A percentile compares a stretch with the other conserved stretches of the same genome.
Conservation (phyloP, 1,139 yeast species). For the Debaryomyces nepalensis region DNA sequence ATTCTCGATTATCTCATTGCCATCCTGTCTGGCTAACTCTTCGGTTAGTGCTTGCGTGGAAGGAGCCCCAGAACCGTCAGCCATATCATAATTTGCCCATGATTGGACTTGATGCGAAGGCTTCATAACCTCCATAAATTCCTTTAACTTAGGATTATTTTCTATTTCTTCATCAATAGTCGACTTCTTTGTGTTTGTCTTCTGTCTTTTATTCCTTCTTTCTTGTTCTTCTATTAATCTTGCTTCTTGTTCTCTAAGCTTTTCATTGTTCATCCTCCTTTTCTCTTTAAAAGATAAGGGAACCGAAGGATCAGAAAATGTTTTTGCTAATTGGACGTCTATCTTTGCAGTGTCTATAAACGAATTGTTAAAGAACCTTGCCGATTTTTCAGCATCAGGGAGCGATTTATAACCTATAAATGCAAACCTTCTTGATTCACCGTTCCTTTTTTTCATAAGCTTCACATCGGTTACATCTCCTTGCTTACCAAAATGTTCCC, state of each 20-base stretch:
- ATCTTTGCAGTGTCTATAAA: conserved; percentile 84
- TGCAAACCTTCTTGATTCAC: conserved; percentile 91
- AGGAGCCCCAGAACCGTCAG: conserved; percentile 59
- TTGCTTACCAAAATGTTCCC: conserved; percentile 66
- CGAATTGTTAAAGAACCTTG: conserved; percentile 71
- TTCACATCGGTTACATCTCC: conserved; percentile 85
- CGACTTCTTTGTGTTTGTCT: conserved; percentile 30
- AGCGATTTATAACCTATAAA: conserved; percentile 81
- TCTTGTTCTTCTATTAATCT: conserved; percentile 50
- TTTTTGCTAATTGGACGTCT: conserved; percentile 80
- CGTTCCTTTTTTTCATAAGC: conserved; percentile 76
- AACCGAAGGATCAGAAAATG: conserved; percentile 79
- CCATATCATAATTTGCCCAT: conserved; percentile 76
- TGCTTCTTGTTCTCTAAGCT: conserved; percentile 60
- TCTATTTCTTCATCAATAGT: conserved; percentile 61
- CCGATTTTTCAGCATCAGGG: conserved; percentile 80
- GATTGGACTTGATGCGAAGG: conserved; percentile 67
- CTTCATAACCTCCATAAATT: conserved; percentile 82
- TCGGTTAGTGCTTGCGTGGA: conserved; percentile 41
- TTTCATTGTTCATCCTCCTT: conserved; percentile 57
- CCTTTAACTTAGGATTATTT: conserved; percentile 70
- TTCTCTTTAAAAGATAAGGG: conserved; percentile 76
- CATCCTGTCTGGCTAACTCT: conserved; percentile 38
- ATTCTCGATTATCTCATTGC: conserved; percentile 17
- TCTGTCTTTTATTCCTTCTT: conserved; percentile 31